These are phyloP conservation scores for Pyrus betulifolia DNA, from an alignment of 306 rosid species.

Conservation along the genomic window DNA sequence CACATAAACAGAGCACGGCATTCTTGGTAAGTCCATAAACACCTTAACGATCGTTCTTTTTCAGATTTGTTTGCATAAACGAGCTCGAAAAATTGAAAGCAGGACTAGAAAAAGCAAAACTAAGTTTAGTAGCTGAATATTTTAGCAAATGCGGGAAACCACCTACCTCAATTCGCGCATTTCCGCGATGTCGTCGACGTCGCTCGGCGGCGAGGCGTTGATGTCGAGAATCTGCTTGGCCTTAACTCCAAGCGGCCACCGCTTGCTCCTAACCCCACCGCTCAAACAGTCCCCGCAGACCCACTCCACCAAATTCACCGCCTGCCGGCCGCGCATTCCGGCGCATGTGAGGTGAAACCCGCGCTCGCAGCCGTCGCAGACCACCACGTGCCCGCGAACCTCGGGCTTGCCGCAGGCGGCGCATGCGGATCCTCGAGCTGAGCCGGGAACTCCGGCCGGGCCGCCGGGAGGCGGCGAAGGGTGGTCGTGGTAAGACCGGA, in stretches of 20 bases:
- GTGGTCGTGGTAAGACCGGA: constrained; percentile 68
- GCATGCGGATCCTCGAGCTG: constrained; percentile 31
- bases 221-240: constrained; percentile 81
- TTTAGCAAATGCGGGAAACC: constrained; percentile 1
- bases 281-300: constrained; percentile 66
- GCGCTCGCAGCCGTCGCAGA: constrained; percentile 98
- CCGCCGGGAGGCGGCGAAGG: constrained; percentile 73
- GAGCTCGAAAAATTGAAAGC: neutral
- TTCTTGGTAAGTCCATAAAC: neutral
- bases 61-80: neutral
- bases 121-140: neutral
- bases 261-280: constrained; percentile 69
- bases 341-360: constrained; percentile 70
- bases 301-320: constrained; percentile 56
- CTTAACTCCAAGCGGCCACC: constrained; percentile 93
- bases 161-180: constrained; percentile 58
- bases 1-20: neutral
- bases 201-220: constrained; percentile 95
- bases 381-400: constrained; percentile 45
- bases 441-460: constrained; percentile 46
- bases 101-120: neutral
- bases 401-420: constrained; percentile 46
- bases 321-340: constrained; percentile 60
- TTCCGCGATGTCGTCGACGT: constrained; percentile 37
- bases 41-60: neutral